Evolutionary conservation across 768 basidiomycete species (phyloP), one percentile per base, ranked within the genome.

Genomic region (Calvatia gigantea): DNA sequence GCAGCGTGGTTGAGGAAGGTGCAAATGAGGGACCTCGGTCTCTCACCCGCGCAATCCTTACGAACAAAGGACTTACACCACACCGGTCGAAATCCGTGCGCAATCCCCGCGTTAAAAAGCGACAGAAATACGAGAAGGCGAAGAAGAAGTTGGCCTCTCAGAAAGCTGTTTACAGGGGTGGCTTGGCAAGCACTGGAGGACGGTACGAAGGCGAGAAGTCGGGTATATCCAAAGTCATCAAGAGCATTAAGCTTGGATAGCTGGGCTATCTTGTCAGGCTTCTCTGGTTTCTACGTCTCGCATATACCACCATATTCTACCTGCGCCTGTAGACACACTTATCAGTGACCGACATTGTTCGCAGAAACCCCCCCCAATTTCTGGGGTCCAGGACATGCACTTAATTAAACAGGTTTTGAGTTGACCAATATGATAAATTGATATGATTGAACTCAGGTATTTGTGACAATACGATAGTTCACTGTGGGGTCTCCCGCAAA

Each of bases 71-170:
- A 54, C 84, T 98, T 49, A 98, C 95, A 14, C 95, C 96, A 4
- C 85, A 79, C 58, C 84, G 97, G 54, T 75, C 89, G 39, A 98
- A 98, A 73, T 79, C 81, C 53, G 91, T 93, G 33, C 91, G 95
- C 61, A 99, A 99, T 74, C 95, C 96, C 38, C 85, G 97, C 58
- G 94, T 98, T 71, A 98, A 98, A 83, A 99, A 99, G 70, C 83
- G 93, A 31, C 81, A 87, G 72, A 87, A 80, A 66, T 98, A 87
- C 77, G 95, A 95, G 65, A 89, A 97, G 73, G 96, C 95, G 60
- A 91, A 96, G 78, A 94, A 90, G 75, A 93, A 87, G 73, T 75
- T 98, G 12, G 73, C 87, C 27, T 94, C 90, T 21, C 93, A 94
- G 70, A 89, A 91, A 70, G 85, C 94, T 15, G 80, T 94, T n/a